These are phyloP conservation scores for Sclerotinia subarctica DNA, from an alignment of 2,329 filamentous ascomycete species.

Conservation along the genomic window DNA sequence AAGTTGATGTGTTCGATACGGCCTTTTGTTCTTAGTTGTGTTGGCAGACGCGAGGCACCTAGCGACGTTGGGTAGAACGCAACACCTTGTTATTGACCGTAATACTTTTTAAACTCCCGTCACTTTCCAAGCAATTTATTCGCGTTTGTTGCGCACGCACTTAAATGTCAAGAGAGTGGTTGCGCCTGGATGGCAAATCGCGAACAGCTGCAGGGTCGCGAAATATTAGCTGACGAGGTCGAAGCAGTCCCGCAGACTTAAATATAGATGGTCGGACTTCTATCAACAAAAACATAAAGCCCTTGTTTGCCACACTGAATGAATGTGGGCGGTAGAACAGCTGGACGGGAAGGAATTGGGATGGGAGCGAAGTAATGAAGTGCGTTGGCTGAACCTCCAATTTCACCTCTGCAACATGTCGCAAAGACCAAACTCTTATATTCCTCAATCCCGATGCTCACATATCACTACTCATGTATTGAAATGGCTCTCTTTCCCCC, in stretches of 20 bases:
- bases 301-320: constrained; percentile 26
- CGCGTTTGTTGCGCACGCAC: constrained; percentile 15
- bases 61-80: constrained; percentile 1
- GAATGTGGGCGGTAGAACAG: constrained; percentile 22
- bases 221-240: constrained; percentile 21
- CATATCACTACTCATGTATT: constrained; percentile 33
- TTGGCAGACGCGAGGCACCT: constrained; percentile 10
- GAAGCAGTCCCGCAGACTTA: constrained; percentile 5
- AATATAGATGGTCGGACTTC: not conserved
- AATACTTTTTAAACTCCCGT: not conserved
- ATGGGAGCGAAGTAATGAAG: constrained; percentile 16
- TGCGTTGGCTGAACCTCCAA: constrained; percentile 21
- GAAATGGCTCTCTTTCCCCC: constrained; percentile 26
- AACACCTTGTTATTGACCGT: constrained; percentile 6
- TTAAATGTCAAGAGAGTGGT: constrained; percentile 23
- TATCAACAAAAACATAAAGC: constrained; percentile 31
- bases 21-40: constrained; percentile 11
- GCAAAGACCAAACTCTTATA: constrained; percentile 19
- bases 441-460: constrained; percentile 24
- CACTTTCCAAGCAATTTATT: constrained; percentile 18
- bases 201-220: constrained; percentile 19
- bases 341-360: constrained; percentile 17
- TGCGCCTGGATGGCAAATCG: constrained; percentile 24
- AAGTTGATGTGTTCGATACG: constrained; percentile 12
- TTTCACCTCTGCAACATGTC: constrained; percentile 31